Base-by-base conservation (phyloP, 2,329 filamentous ascomycete species). In the Trichoderma lentiforme region DNA sequence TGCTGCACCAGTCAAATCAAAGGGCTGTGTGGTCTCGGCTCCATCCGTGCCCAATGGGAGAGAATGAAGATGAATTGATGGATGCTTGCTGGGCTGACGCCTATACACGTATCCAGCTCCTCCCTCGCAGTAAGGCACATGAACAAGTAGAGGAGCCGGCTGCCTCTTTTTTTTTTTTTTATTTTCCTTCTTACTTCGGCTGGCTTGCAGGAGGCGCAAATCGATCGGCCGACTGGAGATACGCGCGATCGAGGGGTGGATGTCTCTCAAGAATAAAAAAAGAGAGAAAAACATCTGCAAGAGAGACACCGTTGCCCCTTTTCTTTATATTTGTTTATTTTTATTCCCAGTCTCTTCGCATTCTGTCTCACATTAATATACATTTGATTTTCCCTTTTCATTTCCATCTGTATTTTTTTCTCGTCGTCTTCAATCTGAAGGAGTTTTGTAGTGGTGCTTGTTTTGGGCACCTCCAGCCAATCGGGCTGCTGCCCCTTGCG, bases 401-500 rank as follows among this genome's bases (percentile, higher is more conserved):
- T 21, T 24, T 24, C 18, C 18, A 47, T 9, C 15, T n/a, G 4
- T 15, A 53, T 15, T 28, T 3, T 21, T 12, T n/a, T 53, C 21
- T 24, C 21, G 4, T 24, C 47, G 47, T 51, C 47, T 24, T 53
- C 47, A 14, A 53, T 53, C 8, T 43, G 15, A 18, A 18, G 36
- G 15, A 15, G 15, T 39, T 18, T 18, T 39, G 36, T 43, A 18
- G 36, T 47, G 18, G 43, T 47, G 47, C 47, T 14, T 51, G 47
- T 51, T 51, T 21, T 11, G 9, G n/a, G 18, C 34, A 18, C 36
- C 15, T 43, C 36, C 36, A 53, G 39, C 66, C 66, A 70, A 70
- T 70, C 57, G 66, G 66, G 66, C 66, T 51, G 39, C 56, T 70
- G 56, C 66, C 66, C 66, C 66, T 43, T 47, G 51, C 65, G 26